A percentile compares a stretch with the other conserved stretches of the same genome.
These are phyloP conservation scores for Naganishia friedmannii DNA, from an alignment of 768 basidiomycete species.

Conservation along the genomic window DNA sequence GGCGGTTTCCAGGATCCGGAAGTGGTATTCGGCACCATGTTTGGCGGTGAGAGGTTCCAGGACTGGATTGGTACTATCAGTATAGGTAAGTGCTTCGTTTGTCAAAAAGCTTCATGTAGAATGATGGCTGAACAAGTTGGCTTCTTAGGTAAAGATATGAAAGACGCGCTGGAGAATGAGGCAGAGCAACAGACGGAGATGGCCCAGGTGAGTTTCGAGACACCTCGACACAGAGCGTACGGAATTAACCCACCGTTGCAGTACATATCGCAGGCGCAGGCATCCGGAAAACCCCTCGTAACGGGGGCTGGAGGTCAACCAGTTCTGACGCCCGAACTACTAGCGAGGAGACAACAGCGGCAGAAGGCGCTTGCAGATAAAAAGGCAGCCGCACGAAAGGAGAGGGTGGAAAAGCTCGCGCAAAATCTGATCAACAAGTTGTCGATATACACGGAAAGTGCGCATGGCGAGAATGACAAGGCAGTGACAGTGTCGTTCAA, in stretches of 20 bases:
- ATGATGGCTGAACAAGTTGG: too few relatives aligned
- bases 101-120: neutral
- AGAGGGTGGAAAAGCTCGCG: slow-evolving; percentile 49
- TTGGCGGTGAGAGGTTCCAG: slow-evolving; percentile 35
- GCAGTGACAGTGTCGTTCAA: slow-evolving; percentile 49
- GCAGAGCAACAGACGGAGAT: slow-evolving; percentile 44
- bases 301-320: slow-evolving; percentile 43
- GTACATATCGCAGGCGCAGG: slow-evolving; percentile 8
- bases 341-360: slow-evolving; percentile 41
- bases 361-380: slow-evolving; percentile 41
- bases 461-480: slow-evolving; percentile 44
- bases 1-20: slow-evolving; percentile 52
- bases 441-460: slow-evolving; percentile 49
- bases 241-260: neutral
- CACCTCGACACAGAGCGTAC: neutral
- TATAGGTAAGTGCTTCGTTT: slow-evolving; percentile 43
- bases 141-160: slow-evolving; percentile 45
- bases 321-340: slow-evolving; percentile 45
- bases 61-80: slow-evolving; percentile 48
- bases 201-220: slow-evolving; percentile 32
- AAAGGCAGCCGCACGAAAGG: slow-evolving; percentile 44
- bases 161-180: slow-evolving; percentile 51
- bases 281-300: slow-evolving; percentile 29
- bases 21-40: slow-evolving; percentile 52
- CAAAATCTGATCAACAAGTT: slow-evolving; percentile 48